Conservation (phyloP, 768 basidiomycete genomes). For the Pleurotus ostreatus region DNA sequence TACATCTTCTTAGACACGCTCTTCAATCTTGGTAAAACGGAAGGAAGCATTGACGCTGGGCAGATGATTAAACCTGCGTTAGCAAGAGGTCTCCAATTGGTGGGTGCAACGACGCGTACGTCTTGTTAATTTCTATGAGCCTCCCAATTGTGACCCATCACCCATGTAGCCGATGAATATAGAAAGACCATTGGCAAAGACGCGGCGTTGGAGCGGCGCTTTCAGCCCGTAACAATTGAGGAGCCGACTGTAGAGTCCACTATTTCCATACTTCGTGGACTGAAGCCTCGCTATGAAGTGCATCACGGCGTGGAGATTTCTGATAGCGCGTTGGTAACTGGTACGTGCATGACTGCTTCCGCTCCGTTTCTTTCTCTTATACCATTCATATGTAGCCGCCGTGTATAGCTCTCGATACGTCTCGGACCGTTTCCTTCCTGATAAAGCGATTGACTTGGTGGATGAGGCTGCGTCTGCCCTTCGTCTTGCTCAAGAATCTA, state of each 20-base stretch:
- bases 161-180: constrained; percentile 66
- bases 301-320: constrained; percentile 94
- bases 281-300: constrained; percentile 83
- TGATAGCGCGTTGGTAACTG: constrained; percentile 84
- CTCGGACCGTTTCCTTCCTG: constrained; percentile 82
- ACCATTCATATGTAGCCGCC: constrained; percentile 47
- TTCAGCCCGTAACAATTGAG: constrained; percentile 86
- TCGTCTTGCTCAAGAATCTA: constrained; percentile 83
- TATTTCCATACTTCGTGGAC: constrained; percentile 81
- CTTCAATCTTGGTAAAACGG: constrained; percentile 87
- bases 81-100: constrained; percentile 81
- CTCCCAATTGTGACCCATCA: constrained; percentile 16
- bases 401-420: constrained; percentile 84
- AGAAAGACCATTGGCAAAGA: constrained; percentile 90
- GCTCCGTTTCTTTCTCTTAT: background rate
- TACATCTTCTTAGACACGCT: constrained; percentile 50
- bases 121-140: constrained; percentile 8
- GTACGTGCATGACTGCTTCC: constrained; percentile 27
- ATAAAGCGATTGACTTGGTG: constrained; percentile 89
- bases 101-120: constrained; percentile 87
- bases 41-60: constrained; percentile 89
- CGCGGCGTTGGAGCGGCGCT: constrained; percentile 85
- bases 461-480: constrained; percentile 91
- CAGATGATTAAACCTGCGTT: constrained; percentile 93
- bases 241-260: constrained; percentile 86